Percentiles rank a stretch among this genome's conserved stretches.
Evolutionary conservation across 495 filamentous ascomycete species (phyloP).

Genomic region (Talaromyces proteolyticus): DNA sequence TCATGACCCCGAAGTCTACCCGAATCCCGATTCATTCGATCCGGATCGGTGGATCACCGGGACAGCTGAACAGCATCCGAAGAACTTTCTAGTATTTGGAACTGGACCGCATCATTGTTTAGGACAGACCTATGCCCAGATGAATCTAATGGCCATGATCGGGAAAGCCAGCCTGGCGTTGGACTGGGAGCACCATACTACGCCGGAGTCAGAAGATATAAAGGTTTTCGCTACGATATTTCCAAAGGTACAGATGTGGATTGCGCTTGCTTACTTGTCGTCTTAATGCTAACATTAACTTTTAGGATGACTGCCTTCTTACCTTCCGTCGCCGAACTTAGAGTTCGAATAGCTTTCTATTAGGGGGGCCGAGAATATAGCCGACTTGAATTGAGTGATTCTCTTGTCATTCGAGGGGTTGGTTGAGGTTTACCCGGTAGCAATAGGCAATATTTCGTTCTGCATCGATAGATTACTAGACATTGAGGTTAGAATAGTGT

Average conservation of each 20-base stretch:
- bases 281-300: conserved; percentile 10
- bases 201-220: conserved; percentile 80
- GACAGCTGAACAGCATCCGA: conserved; percentile 82
- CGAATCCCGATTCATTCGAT: conserved; percentile 76
- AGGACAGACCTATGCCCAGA: conserved; percentile 87
- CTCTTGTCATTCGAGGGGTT: too few species aligned
- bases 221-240: conserved; percentile 99
- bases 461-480: too few species aligned
- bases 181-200: conserved; percentile 86
- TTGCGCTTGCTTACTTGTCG: too few species aligned
- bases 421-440: too few species aligned
- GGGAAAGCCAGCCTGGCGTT: conserved; percentile 88
- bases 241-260: conserved; percentile 60
- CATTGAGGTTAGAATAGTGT: too few species aligned
- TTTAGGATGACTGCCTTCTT: conserved; percentile 54
- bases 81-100: conserved; percentile 98
- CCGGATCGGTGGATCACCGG: conserved; percentile 92
- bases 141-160: conserved; percentile 85
- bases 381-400: too few species aligned
- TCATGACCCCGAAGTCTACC: conserved; percentile 89
- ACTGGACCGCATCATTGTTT: conserved; percentile 96
- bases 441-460: too few species aligned
- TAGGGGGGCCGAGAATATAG: too few species aligned
- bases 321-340: conserved; percentile 38
- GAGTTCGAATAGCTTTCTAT: too few species aligned